phyloP scores from a whole-genome alignment of 169 alveolate genomes.

The Plasmodium inui region DNA sequence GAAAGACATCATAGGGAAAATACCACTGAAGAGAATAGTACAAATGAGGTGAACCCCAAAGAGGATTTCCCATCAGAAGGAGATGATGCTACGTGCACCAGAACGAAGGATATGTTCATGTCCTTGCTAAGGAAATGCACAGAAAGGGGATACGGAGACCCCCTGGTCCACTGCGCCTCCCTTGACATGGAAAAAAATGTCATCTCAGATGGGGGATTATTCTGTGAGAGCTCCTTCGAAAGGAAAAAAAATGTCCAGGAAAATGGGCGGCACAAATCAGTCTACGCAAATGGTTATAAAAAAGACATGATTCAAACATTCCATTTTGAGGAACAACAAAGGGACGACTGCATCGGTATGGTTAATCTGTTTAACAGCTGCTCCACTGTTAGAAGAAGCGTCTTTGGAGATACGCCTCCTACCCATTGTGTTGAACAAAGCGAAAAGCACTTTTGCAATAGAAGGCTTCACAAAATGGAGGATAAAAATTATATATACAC shows the following conservation, averaged over 20 bases:
- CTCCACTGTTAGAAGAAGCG: conserved; percentile 24
- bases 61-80: not conserved
- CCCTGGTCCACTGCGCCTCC: conserved; percentile 40
- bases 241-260: conserved; percentile 11
- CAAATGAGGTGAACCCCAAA: not conserved
- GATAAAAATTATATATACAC: conserved; percentile 36
- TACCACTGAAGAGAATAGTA: not conserved
- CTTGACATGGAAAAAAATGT: conserved; percentile 31
- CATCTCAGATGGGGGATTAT: conserved; percentile 24
- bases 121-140: conserved; percentile 4
- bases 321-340: conserved; percentile 27
- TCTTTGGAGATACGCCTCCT: not conserved
- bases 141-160: not conserved
- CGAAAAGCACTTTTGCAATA: conserved; percentile 21
- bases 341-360: conserved; percentile 24
- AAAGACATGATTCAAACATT: conserved; percentile 17
- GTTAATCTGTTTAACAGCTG: conserved; percentile 50
- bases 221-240: conserved; percentile 59
- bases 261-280: not conserved
- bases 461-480: conserved; percentile 6
- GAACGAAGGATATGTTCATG: conserved; percentile 6
- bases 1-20: not conserved
- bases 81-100: not conserved
- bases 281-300: conserved; percentile 27
- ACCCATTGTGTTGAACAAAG: conserved; percentile 16